A percentile compares a stretch with the other conserved stretches of the same genome.
Conservation (phyloP, 768 basidiomycete species). For the Atractiella rhizophila region DNA sequence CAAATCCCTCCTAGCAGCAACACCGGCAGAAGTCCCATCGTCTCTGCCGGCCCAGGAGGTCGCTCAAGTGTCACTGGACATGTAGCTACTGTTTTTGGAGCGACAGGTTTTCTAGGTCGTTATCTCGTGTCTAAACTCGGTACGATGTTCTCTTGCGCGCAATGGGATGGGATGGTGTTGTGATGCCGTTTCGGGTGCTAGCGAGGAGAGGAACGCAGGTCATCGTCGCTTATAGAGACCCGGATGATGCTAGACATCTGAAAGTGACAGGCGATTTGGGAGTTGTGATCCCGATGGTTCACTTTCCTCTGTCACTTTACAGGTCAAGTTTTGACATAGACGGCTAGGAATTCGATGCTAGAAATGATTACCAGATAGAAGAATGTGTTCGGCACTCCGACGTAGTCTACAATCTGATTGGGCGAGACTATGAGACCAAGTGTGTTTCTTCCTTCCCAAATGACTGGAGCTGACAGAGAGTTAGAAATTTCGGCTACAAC, state of each 20-base stretch:
- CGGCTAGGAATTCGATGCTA: slow-evolving; percentile 74
- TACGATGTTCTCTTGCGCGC: slow-evolving; percentile 22
- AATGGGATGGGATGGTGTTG: not conserved
- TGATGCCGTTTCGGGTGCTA: slow-evolving; percentile 17
- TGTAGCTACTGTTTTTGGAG: slow-evolving; percentile 86
- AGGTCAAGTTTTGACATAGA: not conserved
- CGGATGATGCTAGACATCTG: slow-evolving; percentile 69
- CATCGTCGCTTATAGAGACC: slow-evolving; percentile 79
- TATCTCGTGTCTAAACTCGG: slow-evolving; percentile 86
- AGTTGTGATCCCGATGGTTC: slow-evolving; percentile 79
- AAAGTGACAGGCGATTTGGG: slow-evolving; percentile 90
- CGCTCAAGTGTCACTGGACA: too few relatives aligned
- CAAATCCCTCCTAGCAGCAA: too few relatives aligned
- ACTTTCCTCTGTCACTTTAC: not conserved
- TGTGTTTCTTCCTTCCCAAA: slow-evolving; percentile 19
- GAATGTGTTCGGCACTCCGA: slow-evolving; percentile 88
- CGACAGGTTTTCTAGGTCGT: slow-evolving; percentile 79
- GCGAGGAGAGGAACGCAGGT: slow-evolving; percentile 83
- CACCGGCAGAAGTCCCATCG: too few relatives aligned
- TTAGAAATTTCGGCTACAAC: slow-evolving; percentile 62
- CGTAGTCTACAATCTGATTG: slow-evolving; percentile 84
- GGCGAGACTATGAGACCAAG: slow-evolving; percentile 89
- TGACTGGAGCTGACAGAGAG: not conserved
- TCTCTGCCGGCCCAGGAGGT: too few relatives aligned
- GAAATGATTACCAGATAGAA: slow-evolving; percentile 66